phyloP scores from a whole-genome alignment of 768 basidiomycete genomes.

The Mycena latifolia region DNA sequence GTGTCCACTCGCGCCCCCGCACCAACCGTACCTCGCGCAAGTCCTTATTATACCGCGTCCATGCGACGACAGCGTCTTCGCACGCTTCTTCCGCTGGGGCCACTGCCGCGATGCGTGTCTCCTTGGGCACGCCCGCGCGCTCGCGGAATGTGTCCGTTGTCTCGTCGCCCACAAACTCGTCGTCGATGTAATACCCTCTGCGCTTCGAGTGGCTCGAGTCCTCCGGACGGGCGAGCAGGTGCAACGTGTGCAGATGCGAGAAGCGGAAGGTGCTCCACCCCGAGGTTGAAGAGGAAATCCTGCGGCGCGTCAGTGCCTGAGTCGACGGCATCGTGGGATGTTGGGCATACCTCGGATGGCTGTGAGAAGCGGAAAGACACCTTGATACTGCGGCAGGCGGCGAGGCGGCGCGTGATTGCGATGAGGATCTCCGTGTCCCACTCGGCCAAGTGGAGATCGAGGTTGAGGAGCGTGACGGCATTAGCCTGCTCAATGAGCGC shows the following conservation, averaged over 20 bases:
- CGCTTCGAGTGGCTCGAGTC: too few relatives aligned
- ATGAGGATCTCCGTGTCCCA: slow-evolving; percentile 17
- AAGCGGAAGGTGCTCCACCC: slow-evolving; percentile 5
- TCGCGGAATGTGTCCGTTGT: too few relatives aligned
- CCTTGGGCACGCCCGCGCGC: too few relatives aligned
- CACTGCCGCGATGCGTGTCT: not conserved
- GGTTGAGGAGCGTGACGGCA: not conserved
- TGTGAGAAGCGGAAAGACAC: not conserved
- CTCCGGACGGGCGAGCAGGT: not conserved
- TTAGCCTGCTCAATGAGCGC: slow-evolving; percentile 7
- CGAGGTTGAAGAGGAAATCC: slow-evolving; percentile 9
- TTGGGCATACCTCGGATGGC: not conserved
- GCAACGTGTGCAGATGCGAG: not conserved
- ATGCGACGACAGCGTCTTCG: slow-evolving; percentile 8
- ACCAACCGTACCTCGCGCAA: slow-evolving; percentile 1
- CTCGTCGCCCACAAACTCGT: too few relatives aligned
- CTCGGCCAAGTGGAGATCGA: not conserved
- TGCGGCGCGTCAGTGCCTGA: not conserved
- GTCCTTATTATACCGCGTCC: slow-evolving; percentile 6
- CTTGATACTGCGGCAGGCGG: not conserved
- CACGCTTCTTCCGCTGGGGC: not conserved
- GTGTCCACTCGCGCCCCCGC: slow-evolving; percentile 1
- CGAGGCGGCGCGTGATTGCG: not conserved
- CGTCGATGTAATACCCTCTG: too few relatives aligned
- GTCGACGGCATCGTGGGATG: not conserved